phyloP scores from a whole-genome alignment of 148 eudicot species.

The Chenopodium suecicum region DNA sequence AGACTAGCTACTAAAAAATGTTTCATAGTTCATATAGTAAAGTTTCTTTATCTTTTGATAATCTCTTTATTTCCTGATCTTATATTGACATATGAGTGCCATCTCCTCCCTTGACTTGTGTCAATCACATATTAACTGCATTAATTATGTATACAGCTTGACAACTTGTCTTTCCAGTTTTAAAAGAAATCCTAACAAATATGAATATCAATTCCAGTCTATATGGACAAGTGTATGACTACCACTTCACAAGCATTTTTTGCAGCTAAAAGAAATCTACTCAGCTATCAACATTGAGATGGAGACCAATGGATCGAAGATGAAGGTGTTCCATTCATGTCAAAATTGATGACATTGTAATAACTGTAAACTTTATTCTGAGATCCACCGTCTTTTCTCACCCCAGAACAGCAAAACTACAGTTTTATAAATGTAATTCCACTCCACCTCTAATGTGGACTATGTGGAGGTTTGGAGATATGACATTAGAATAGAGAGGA shows the following conservation, averaged over 20 bases:
- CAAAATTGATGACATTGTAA: no score
- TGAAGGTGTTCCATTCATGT: neutral
- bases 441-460: neutral
- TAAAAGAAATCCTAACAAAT: neutral
- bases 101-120: neutral
- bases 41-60: neutral
- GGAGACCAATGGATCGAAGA: neutral
- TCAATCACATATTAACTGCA: neutral
- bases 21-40: neutral
- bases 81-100: neutral
- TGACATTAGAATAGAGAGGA: neutral
- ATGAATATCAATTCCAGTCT: no score
- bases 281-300: neutral
- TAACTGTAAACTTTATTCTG: neutral
- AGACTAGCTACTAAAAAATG: neutral
- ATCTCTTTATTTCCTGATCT: neutral
- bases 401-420: neutral
- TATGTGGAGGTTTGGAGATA: neutral
- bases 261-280: neutral
- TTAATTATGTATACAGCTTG: neutral
- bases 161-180: no score
- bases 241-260: neutral
- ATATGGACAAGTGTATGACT: neutral
- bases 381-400: neutral
- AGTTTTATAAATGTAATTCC: neutral